Evolutionary conservation across 139 green algal species (phyloP).

Genomic region (Chlorella sp.): DNA sequence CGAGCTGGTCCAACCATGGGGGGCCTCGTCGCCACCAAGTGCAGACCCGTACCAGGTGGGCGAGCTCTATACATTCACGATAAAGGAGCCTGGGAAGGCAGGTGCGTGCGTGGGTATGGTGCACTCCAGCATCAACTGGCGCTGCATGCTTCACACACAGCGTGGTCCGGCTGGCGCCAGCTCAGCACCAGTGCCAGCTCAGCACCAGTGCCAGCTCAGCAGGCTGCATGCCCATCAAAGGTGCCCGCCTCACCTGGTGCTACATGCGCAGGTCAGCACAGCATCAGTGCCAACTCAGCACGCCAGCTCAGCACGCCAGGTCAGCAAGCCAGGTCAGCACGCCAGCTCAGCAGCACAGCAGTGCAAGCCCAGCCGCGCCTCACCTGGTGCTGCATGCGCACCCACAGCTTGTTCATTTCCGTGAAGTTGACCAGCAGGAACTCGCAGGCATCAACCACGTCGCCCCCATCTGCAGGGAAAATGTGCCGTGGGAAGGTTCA

Average conservation of each 20-base stretch:
- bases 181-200: not conserved
- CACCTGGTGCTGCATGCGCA: constrained; percentile 87
- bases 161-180: not conserved
- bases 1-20: too few relatives aligned
- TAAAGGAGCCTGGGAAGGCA: too few relatives aligned
- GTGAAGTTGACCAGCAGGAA: constrained; percentile 99
- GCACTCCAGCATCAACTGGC: too few relatives aligned
- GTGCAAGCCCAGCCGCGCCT: not conserved
- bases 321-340: not conserved
- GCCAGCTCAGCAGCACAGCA: not conserved
- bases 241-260: not conserved
- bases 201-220: not conserved
- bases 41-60: too few relatives aligned
- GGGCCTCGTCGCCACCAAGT: too few relatives aligned
- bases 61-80: too few relatives aligned
- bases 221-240: too few relatives aligned
- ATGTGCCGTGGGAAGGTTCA: not conserved
- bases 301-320: not conserved
- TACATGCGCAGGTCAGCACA: not conserved
- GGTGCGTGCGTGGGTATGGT: too few relatives aligned
- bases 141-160: too few relatives aligned
- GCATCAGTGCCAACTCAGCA: too few relatives aligned
- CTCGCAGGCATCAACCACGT: constrained; percentile 90
- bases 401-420: constrained; percentile 99
- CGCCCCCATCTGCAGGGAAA: constrained; percentile 56